These are phyloP conservation scores for Aspergillus sergii DNA, from an alignment of 2,329 filamentous ascomycete genomes.

Conservation along the genomic window DNA sequence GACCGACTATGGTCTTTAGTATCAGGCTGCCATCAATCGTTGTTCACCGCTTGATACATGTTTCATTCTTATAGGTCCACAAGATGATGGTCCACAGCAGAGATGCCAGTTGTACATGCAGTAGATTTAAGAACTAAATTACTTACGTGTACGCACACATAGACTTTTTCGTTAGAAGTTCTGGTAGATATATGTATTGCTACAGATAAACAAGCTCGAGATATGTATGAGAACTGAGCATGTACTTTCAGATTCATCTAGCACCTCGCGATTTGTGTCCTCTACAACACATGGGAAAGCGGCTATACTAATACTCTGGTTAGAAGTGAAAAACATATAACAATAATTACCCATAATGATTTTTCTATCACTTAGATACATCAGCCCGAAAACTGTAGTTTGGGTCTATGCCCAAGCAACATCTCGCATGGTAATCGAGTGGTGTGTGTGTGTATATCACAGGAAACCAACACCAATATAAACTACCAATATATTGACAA, in stretches of 20 bases:
- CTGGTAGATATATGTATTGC: neutral
- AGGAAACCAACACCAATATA: neutral
- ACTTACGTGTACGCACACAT: neutral
- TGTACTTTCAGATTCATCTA: neutral
- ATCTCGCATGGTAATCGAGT: neutral
- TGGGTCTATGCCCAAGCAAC: neutral
- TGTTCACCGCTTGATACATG: slow-evolving; percentile 17
- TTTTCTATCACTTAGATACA: neutral
- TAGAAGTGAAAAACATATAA: neutral
- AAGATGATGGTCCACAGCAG: slow-evolving; percentile 4
- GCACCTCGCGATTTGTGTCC: neutral
- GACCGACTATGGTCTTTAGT: neutral
- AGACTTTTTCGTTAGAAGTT: neutral
- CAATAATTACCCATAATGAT: neutral
- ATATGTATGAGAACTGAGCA: neutral
- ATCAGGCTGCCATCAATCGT: neutral
- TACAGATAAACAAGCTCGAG: neutral
- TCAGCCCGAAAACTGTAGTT: neutral
- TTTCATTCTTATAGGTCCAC: slow-evolving; percentile 19
- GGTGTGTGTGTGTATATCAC: neutral
- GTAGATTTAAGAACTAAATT: neutral
- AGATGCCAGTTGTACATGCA: slow-evolving; percentile 17
- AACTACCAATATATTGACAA: neutral
- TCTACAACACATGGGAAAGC: neutral
- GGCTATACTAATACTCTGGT: neutral